Evolutionary conservation across 768 basidiomycete genomes (phyloP), one percentile per base, ranked within the genome.

Genomic region (Trametes villosa): DNA sequence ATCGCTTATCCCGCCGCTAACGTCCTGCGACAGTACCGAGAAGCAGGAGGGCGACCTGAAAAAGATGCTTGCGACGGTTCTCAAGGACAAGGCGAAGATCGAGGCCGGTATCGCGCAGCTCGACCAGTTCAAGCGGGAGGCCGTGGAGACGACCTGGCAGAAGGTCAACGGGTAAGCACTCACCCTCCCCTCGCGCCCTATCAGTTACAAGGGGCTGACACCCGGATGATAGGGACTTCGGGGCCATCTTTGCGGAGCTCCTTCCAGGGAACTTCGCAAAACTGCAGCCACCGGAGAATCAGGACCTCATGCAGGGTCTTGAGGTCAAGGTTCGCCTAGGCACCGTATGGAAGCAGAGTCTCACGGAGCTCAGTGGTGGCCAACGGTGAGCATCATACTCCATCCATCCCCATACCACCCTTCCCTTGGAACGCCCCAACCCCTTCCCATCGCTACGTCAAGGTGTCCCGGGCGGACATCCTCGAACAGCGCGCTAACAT

Each of bases 321-420:
- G 97, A 99, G 72, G 96, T 99, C 75, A 99, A 98, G 72, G 97
- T 99, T 12, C 88, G 84, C 66, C 85, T 99, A 2, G 97, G 97
- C 11, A 86, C 81, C 29, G 94, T 99, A 0, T 99, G 97, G 97
- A 99, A 99, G 74, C 92, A 95, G 67, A 94, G 92, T 71, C 79
- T 99, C 72, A 99, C 96, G 0, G 97, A 99, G 71, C 80, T 99
- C 53, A 96, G 94, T 67, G 97, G 97, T 59, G 97, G 97, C 12
- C 97, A 99, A 79, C 80, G 97, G 94, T 95, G 62, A 60, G 87
- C 73, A n/a, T 36, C 17, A 45, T 57, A n/a, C 26, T 60, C 34
- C 31, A 26, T 20, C 38, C 31, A 33, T 48, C 18, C 18, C 53
- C 49, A 11, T 18, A 5, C 12, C 6, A 38, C n/a, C 29, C 17